Evolutionary conservation across 2,329 filamentous ascomycete species (phyloP), one percentile per base, ranked within the genome.

Genomic region (Trichothecium roseum): DNA sequence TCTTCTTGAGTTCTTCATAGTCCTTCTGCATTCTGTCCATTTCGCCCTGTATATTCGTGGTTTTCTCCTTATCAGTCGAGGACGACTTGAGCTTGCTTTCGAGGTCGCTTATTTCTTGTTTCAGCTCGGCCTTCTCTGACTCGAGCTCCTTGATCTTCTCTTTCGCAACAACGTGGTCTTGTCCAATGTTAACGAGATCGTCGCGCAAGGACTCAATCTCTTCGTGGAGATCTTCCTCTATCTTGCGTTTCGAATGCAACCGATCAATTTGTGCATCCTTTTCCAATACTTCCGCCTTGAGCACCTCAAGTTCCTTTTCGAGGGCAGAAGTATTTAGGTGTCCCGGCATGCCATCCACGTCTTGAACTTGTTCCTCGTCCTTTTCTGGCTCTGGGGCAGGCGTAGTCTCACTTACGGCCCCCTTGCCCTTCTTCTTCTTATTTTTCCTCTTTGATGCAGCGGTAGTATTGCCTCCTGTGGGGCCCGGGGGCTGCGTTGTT

Each of bases 351-450:
- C 56, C 43, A 12, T 48, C 45, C 2, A 57, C 47, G 1, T 54
- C 45, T 4, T 53, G 49, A 4, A 59, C 53, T 5, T 59, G 46
- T 36, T 67, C 63, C 15, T 62, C 54, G 7, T 52, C 43, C 9
- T 56, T 45, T 18, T 47, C 44, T 4, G 48, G 40, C 2, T 47
- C 38, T 17, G 47, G 40, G 4, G 51, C 43, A 3, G 50, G 46
- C 7, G 50, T 41, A 5, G 49, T 33, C n/a, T 60, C 56, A 8
- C 64, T 57, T 43, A 72, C 75, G 22, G 69, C 73, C 14, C 74
- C 76, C 64, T 88, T 89, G 59, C 80, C 83, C 71, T 93, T 94
- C 66, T 89, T 94, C 54, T 87, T 93, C 57, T 84, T 88, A 59
- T 85, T 93, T 61, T 87, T 89, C 40, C 69, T 73, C 40, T 66